These are phyloP conservation scores for Aspergillus nomiae DNA, from an alignment of 2,329 filamentous ascomycete species.

Conservation along the genomic window DNA sequence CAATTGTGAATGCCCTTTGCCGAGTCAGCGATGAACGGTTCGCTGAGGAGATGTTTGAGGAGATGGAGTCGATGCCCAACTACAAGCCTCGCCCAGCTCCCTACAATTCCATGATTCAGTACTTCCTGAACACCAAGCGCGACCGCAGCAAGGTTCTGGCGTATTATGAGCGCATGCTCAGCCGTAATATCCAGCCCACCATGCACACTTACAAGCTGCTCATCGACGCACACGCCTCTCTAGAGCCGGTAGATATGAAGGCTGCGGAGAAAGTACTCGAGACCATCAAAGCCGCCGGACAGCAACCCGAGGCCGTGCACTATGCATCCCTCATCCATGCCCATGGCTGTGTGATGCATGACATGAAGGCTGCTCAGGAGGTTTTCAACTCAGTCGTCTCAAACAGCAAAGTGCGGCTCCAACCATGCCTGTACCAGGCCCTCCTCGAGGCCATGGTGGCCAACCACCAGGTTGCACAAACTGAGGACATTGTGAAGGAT, in stretches of 20 bases:
- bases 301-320: constrained; percentile 86
- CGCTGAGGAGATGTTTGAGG: constrained; percentile 95
- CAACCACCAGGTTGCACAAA: constrained; percentile 80
- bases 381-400: constrained; percentile 80
- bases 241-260: constrained; percentile 86
- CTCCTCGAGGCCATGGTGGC: constrained; percentile 97
- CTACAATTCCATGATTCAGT: constrained; percentile 99
- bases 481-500: constrained; percentile 70
- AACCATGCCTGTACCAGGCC: constrained; percentile 90
- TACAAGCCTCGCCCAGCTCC: constrained; percentile 97
- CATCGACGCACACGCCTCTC: constrained; percentile 90
- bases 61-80: constrained; percentile 98
- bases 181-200: constrained; percentile 83
- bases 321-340: constrained; percentile 96
- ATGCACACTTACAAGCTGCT: constrained; percentile 97
- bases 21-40: constrained; percentile 97
- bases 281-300: constrained; percentile 72
- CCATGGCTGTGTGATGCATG: constrained; percentile 89
- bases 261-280: constrained; percentile 83
- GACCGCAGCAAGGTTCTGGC: constrained; percentile 90
- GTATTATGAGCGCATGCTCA: constrained; percentile 94
- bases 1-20: constrained; percentile 95
- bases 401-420: constrained; percentile 67
- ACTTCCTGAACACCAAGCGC: constrained; percentile 96
- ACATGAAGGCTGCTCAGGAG: constrained; percentile 78